Conservation (phyloP, 2,329 filamentous ascomycete genomes). For the Stemphylium vesicarium region DNA sequence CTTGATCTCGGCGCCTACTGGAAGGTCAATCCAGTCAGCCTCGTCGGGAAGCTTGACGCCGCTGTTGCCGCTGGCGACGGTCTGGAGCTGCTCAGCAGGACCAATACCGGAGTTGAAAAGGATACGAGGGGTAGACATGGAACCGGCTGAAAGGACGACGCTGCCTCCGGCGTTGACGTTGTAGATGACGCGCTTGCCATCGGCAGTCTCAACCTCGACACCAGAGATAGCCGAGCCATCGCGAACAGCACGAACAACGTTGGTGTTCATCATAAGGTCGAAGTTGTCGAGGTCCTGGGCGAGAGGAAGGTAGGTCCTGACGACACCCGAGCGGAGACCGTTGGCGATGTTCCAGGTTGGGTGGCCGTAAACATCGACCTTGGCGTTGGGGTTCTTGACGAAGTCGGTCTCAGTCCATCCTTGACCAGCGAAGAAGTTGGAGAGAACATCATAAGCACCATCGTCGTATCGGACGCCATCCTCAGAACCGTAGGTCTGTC, state of each 20-base stretch:
- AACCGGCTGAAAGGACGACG: slow-evolving; percentile 70
- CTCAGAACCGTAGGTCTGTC: slow-evolving; percentile 68
- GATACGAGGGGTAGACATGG: slow-evolving; percentile 72
- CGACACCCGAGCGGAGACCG: slow-evolving; percentile 70
- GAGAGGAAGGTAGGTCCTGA: slow-evolving; percentile 72
- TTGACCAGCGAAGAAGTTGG: slow-evolving; percentile 62
- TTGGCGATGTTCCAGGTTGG: slow-evolving; percentile 70
- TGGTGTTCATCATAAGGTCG: slow-evolving; percentile 68
- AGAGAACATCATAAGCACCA: slow-evolving; percentile 68
- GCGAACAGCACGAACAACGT: slow-evolving; percentile 69
- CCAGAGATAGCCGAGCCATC: slow-evolving; percentile 67
- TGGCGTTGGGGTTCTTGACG: slow-evolving; percentile 64
- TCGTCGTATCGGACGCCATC: slow-evolving; percentile 71
- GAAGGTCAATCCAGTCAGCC: slow-evolving; percentile 57
- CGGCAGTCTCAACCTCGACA: slow-evolving; percentile 61
- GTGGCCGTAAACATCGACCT: slow-evolving; percentile 65
- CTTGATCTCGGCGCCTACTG: slow-evolving; percentile 55
- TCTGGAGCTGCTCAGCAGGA: slow-evolving; percentile 57
- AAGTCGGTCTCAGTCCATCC: slow-evolving; percentile 71
- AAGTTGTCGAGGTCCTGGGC: slow-evolving; percentile 68
- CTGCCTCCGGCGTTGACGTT: slow-evolving; percentile 65
- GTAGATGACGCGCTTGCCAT: slow-evolving; percentile 54
- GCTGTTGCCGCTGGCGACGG: slow-evolving; percentile 51
- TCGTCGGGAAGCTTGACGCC: slow-evolving; percentile 51
- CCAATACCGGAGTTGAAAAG: slow-evolving; percentile 73